Conservation (phyloP, 2,329 filamentous ascomycete species). For the Dendryphion nanum region DNA sequence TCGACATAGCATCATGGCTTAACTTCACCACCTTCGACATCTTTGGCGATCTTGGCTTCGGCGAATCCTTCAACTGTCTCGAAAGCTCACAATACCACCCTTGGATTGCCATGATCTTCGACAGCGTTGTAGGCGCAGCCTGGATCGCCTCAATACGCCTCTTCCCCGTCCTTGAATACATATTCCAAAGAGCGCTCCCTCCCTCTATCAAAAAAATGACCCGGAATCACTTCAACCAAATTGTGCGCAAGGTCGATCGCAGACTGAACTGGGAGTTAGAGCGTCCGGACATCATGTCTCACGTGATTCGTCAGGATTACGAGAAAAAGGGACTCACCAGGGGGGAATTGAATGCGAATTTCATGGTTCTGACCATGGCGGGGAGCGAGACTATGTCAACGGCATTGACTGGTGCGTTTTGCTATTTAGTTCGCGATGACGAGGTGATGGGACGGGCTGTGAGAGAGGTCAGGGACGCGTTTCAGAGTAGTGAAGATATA, state of each 20-base stretch:
- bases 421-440: slow-evolving; percentile 2
- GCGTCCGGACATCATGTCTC: slow-evolving; percentile 7
- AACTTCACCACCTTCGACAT: slow-evolving; percentile 14
- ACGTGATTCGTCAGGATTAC: not conserved
- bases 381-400: slow-evolving; percentile 10
- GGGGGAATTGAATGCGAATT: slow-evolving; percentile 1
- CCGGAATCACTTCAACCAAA: slow-evolving; percentile 1
- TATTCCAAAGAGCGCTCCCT: slow-evolving; percentile 5
- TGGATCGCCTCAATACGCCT: slow-evolving; percentile 1
- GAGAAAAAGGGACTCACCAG: slow-evolving; percentile 1
- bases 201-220: slow-evolving; percentile 4
- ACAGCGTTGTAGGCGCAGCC: slow-evolving; percentile 2
- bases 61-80: slow-evolving; percentile 24
- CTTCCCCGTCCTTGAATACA: slow-evolving; percentile 1
- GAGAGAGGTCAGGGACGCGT: slow-evolving; percentile 5
- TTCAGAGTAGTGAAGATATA: slow-evolving; percentile 2
- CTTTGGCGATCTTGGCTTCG: slow-evolving; percentile 22
- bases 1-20: slow-evolving; percentile 4
- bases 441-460: slow-evolving; percentile 3
- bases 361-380: slow-evolving; percentile 3
- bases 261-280: slow-evolving; percentile 7
- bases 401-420: slow-evolving; percentile 2
- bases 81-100: slow-evolving; percentile 14
- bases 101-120: slow-evolving; percentile 7
- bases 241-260: slow-evolving; percentile 4